Evolutionary conservation across 1,284 basidiomycete genomes (phyloP), one percentile per base, ranked within the genome.

Genomic region (Inonotus hispidus): DNA sequence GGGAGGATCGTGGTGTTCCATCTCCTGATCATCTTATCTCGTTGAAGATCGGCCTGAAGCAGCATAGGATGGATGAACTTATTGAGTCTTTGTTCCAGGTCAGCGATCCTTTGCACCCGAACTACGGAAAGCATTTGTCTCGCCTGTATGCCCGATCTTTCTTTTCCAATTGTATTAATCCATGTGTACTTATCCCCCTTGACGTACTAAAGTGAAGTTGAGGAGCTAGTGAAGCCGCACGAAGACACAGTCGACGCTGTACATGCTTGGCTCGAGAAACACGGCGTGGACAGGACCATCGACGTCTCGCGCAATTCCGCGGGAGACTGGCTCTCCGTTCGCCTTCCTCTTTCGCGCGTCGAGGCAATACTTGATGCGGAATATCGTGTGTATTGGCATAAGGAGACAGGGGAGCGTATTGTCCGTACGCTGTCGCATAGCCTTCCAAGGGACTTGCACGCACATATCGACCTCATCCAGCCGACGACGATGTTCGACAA

Each of bases 291-390:
- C 63, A 11, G 64, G 60, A 14, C 23, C 49, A 32, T 46, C 61
- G 61, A 53, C 2, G 53, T 64, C 64, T 29, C 58, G 61, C 56
- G 68, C 25, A 68, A 68, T 11, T 63, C 65, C 8, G 62, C 66
- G 7, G 68, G 68, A 23, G 71, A 74, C 61, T 70, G 68, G 62
- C 58, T 74, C 54, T 64, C 61, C 37, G 60, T 73, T 29, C 54
- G 65, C n/a, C 64, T 72, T 4, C 69, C 72, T 2, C 67, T 71
- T 11, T 64, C 63, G 32, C 49, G 67, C 59, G 71, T 72, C 14
- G 63, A 71, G 41, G 58, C 62, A 37, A 66, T 74, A 62, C 59
- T 67, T 8, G 49, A 56, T 27, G 59, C 66, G 13, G 55, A 66
- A 46, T 70, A 68, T 53, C 53, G 61, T n/a, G 32, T 66, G 19